phyloP scores from a whole-genome alignment of 1,284 basidiomycete genomes.

The Peniophora sp. region DNA sequence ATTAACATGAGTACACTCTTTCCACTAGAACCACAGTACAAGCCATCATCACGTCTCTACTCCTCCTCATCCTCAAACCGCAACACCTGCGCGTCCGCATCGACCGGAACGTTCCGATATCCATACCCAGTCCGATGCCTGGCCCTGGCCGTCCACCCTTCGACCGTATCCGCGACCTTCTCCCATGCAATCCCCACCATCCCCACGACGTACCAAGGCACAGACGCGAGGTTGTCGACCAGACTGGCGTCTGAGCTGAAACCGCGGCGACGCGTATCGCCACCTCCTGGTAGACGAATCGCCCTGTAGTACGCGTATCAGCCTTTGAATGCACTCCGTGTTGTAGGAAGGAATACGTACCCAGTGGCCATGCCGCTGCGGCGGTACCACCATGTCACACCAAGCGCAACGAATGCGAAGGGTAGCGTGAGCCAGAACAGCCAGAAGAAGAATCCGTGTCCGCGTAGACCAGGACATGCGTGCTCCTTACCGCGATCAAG shows the following conservation, averaged over 20 bases:
- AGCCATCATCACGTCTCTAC: background rate
- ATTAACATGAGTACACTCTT: too few relatives aligned
- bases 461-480: slow-evolving; percentile 69
- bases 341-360: slow-evolving; percentile 34
- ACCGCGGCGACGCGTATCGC: slow-evolving; percentile 30
- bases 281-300: slow-evolving; percentile 69
- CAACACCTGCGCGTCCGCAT: slow-evolving; percentile 83
- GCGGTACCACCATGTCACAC: slow-evolving; percentile 75
- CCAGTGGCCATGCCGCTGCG: slow-evolving; percentile 63
- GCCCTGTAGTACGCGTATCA: slow-evolving; percentile 35
- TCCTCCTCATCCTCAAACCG: slow-evolving; percentile 73
- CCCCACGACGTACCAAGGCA: slow-evolving; percentile 85
- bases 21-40: too few relatives aligned
- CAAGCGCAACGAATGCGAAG: slow-evolving; percentile 63
- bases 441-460: slow-evolving; percentile 79
- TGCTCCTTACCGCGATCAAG: slow-evolving; percentile 69
- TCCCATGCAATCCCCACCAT: slow-evolving; percentile 69
- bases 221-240: slow-evolving; percentile 67
- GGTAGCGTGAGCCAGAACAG: slow-evolving; percentile 67
- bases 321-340: background rate
- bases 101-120: slow-evolving; percentile 78
- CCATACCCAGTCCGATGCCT: slow-evolving; percentile 50
- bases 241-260: slow-evolving; percentile 44
- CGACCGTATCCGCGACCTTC: slow-evolving; percentile 42
- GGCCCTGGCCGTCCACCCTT: slow-evolving; percentile 32